Evolutionary conservation across 2,329 filamentous ascomycete genomes (phyloP), one percentile per base, ranked within the genome.

Genomic region (Curvularia verruculosa): DNA sequence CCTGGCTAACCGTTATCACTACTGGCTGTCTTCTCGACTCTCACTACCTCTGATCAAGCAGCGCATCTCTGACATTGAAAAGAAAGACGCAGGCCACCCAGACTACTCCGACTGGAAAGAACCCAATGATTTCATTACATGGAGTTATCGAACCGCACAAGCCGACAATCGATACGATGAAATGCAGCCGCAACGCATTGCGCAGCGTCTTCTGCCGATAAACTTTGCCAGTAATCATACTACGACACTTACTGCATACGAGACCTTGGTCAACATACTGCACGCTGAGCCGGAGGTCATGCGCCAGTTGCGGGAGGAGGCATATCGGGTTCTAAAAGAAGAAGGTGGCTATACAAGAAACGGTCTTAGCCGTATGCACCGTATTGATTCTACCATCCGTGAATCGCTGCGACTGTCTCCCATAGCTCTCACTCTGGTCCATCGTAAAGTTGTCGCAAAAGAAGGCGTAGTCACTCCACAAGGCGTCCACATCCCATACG

Each of bases 381-480:
- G 79, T 3, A 72, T 81, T 29, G 83, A 85, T 70, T 83, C 81
- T 4, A 81, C 81, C 15, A 80, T 85, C 41, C 81, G 82, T 28
- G 83, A 85, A 67, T 83, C 81, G 31, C 81, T 83, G 70, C 80
- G 83, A 4, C 44, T 81, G 13, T 81, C 79, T 64, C 78, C 80
- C 51, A 81, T 85, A 40, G 74, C 78, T 12, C 71, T 78, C n/a
- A 80, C 78, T 0, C 73, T 84, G 6, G 69, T 81, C 13, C 77
- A 80, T 57, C 78, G 82, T 10, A 80, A 81, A 58, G 81, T 85
- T 0, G 64, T 72, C n/a, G 82, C 83, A 47, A 86, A 85, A 60
- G 83, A 98, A 44, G 87, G 88, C 31, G 96, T 98, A 73, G 87
- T 91, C 15, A 86, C 92, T 31, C 95, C 94, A 6, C 94, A 98